Evolutionary conservation across 129 eudicot species (phyloP).

Genomic region (Flaveria brownii): DNA sequence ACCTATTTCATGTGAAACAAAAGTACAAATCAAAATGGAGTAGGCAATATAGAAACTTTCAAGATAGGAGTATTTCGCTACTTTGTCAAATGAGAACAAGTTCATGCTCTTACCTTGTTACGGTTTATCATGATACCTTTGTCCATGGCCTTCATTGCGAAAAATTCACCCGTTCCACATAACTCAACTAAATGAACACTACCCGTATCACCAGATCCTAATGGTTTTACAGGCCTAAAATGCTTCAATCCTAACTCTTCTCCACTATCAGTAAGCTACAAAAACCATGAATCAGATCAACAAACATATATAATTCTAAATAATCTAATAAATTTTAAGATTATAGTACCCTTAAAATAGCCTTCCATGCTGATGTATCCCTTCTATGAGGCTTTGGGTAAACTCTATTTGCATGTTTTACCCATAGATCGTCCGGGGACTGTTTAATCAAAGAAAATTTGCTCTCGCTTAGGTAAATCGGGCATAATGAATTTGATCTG

Average conservation of each 20-base stretch:
- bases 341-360: constrained; percentile 66
- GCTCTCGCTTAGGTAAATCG: background rate
- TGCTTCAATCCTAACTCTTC: constrained; percentile 83
- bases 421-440: constrained; percentile 97
- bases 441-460: constrained; percentile 28
- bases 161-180: constrained; percentile 71
- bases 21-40: background rate
- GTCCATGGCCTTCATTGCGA: constrained; percentile 99
- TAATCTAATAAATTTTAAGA: background rate
- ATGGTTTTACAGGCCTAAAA: constrained; percentile 85
- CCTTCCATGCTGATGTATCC: constrained; percentile 80
- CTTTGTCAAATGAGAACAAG: background rate
- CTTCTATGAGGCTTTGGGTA: constrained; percentile 89
- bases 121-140: constrained; percentile 90
- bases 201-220: constrained; percentile 97
- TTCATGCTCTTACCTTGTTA: constrained; percentile 65
- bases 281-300: constrained; percentile 3
- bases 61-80: no score
- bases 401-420: constrained; percentile 76
- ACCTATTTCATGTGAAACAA: constrained; percentile 50
- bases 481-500: background rate
- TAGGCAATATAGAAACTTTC: background rate
- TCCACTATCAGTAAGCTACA: constrained; percentile 68
- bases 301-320: background rate
- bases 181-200: constrained; percentile 98